These are phyloP conservation scores for Spergularia marina DNA, from an alignment of 148 eudicot species.

Conservation along the genomic window DNA sequence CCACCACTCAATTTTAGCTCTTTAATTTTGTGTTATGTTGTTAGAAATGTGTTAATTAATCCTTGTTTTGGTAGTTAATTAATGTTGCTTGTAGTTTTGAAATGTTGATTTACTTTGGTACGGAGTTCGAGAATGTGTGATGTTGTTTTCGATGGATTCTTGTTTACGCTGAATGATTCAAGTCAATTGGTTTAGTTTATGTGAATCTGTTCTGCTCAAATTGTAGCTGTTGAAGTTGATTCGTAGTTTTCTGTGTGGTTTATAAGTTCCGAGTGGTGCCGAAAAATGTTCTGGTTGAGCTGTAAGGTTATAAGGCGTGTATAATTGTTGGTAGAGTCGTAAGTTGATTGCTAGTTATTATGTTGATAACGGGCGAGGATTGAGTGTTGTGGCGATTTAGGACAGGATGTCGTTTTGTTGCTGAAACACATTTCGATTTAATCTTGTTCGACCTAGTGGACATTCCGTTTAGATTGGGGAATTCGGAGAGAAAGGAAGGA, in stretches of 20 bases:
- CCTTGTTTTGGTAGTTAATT: no score
- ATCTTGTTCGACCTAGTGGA: background rate
- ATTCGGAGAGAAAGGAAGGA: no score
- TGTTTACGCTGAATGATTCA: background rate
- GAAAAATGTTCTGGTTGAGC: background rate
- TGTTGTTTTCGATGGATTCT: background rate
- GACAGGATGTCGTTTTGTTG: background rate
- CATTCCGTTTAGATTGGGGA: no score
- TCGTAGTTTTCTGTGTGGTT: background rate
- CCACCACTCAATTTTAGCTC: no score
- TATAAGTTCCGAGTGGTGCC: background rate
- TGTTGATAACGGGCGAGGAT: no score
- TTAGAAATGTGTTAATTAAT: no score
- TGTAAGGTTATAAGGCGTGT: background rate
- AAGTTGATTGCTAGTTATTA: background rate
- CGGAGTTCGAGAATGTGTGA: no score
- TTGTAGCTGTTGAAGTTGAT: background rate
- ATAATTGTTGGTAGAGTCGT: background rate
- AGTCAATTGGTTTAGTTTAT: background rate
- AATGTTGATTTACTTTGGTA: no score
- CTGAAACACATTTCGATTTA: background rate
- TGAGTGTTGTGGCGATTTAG: background rate
- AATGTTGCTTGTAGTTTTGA: no score
- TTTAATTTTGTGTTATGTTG: no score
- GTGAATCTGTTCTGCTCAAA: background rate